Evolutionary conservation across 2,329 filamentous ascomycete species (phyloP), one percentile per base, ranked within the genome.

Genomic region (Pseudogymnoascus sp.): DNA sequence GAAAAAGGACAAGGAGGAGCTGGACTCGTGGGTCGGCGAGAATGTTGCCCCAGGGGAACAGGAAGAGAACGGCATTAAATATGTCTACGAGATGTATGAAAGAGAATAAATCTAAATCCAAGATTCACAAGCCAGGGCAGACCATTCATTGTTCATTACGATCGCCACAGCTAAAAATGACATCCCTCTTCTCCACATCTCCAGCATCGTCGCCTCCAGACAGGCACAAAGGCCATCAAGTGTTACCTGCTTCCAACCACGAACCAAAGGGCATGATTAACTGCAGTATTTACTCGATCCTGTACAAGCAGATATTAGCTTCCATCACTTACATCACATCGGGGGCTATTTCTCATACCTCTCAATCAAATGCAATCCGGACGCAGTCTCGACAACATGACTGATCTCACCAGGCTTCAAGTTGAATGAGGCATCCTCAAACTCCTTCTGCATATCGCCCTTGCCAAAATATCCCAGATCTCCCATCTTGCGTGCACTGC

Each of bases 371-470:
- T 99, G 94, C 71, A 97, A 80, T 0, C 94, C 94, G 60, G 92
- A 97, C 59, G 92, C 92, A 39, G 94, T 97, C 76, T 96, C 89
- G 10, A 97, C 88, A 37, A 97, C 81, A 55, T 83, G 81, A 76
- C 92, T 97, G 71, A 97, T 86, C 76, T 97, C 85, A 35, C 92
- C 92, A 1, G 88, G 87, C 75, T 92, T 83, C 61, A 99, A 80
- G n/a, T 83, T 87, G 77, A 99, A 99, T 1, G 94, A 89, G 4
- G 92, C 92, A 62, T 97, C 91, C 77, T 99, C 94, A 72, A 99
- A 99, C 77, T 97, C 93, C 79, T 92, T 93, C 75, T 99, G 94
- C 94, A 99, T 99, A 71, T 97, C 93, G 29, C 92, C 91, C 70
- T 83, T 87, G 62, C 91, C 92, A 75, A 99, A 99, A 76, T 92